Evolutionary conservation across 768 basidiomycete genomes (phyloP), one percentile per base, ranked within the genome.

Genomic region (Rhizopogon rudus): DNA sequence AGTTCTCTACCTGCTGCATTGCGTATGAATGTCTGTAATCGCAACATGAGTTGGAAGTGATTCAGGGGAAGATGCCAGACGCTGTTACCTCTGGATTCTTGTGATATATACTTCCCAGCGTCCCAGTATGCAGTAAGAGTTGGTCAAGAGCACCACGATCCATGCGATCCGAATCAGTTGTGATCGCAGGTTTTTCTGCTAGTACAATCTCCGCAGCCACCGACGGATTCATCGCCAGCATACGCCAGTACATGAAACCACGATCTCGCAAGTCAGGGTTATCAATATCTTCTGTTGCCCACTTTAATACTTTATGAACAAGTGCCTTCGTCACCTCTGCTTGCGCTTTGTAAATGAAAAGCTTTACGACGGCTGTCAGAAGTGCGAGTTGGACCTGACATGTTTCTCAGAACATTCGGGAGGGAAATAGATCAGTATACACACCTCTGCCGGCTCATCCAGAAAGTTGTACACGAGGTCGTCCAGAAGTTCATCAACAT

Each of bases 241-340:
- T 80, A 40, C 97, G 86, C 97, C 97, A 99, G 73, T 98, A 99
- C 90, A 99, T 98, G 76, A 95, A 98, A 3, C 97, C 97, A 58
- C 97, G 79, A 71, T 99, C 97, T 35, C 97, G 82, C 20, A 99
- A 77, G 75, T 99, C 97, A 7, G 97, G 97, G 66, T 99, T 99
- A 69, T 99, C 97, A 53, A 97, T 86, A 61, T 97, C 91, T 68
- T 99, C 96, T 6, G 97, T 99, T 12, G 93, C 87, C 87, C 92
- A 93, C 67, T 98, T 98, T 43, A 99, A 77, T 6, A 98, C 90
- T 66, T 94, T 97, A 67, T 93, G 92, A 8, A 98, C 90, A 6
- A 98, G 78, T 52, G 89, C 85, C 66, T 97, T 95, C 6, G 89
- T 83, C 9, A 83, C 86, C 25, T 94, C 91, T 1, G 90, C 88